Base-by-base conservation (phyloP, 2,329 filamentous ascomycete species). In the Xylariales sp. region DNA sequence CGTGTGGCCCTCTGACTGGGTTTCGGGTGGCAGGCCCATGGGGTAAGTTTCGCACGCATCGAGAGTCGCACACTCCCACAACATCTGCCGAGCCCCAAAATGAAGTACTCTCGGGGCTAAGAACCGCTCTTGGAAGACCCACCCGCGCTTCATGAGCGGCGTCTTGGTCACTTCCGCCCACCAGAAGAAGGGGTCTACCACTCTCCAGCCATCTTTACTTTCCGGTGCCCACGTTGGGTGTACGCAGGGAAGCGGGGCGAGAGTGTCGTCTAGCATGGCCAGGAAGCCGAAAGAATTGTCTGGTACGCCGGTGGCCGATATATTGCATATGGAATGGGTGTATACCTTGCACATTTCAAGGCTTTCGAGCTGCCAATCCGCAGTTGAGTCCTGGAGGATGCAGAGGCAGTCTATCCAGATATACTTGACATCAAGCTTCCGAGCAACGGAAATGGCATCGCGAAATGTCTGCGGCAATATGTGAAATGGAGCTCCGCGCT, bases 1-100 rank as follows among this genome's bases (percentile, higher is more conserved):
- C 12, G 34, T 37, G 8, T 41, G 39, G 16, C 39, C 29, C 4
- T 15, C 16, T 7, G 12, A 21, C 5, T 25, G 16, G 2, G 31
- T 30, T 6, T 16, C 27, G 5, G 27, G 5, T 1, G 24, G 33
- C 1, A 41, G 21, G 0, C 39, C 39, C 2, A n/a, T 4, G 11
- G 39, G 39, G 14, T 28, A 41, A 5, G 18, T 12, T 16, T 41
- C 39, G 14, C 33, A 41, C 2, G 39, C 39, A 10, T 41, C 39
- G 10, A 33, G 6, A 3, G 29, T 37, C 1, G 39, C 29, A 13
- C 39, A 41, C 21, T 37, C 38, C 38, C 31, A 33, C 8, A 33
- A 19, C 17, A 33, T 35, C 23, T 35, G 33, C n/a, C 17, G 20
- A 8, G 16, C 17, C 5, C 33, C 33, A 6, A 35, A 35, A 28